Conservation (phyloP, 805 yeast species). For the Saccharomycopsis capsularis region DNA sequence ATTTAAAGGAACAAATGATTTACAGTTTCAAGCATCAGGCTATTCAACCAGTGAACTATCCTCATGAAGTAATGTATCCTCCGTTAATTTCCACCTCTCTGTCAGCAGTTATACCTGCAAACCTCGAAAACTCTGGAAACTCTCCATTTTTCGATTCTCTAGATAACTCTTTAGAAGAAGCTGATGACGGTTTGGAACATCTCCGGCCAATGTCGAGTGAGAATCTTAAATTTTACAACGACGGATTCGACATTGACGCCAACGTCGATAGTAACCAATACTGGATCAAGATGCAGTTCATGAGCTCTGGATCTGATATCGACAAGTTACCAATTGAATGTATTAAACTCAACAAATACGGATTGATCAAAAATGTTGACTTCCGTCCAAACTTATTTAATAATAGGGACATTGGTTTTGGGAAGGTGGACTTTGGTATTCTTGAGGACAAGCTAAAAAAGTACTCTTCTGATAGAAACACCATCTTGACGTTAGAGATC, state of each 20-base stretch:
- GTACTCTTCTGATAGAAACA: not conserved
- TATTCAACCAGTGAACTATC: conserved; percentile 12
- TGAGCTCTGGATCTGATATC: not conserved
- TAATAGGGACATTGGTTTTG: not conserved
- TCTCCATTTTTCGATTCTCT: no score
- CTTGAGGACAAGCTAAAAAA: not conserved
- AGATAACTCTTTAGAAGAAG: no score
- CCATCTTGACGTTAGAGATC: not conserved
- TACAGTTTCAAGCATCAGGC: not conserved
- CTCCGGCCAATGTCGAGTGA: not conserved
- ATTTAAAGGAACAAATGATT: conserved; percentile 9
- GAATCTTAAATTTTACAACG: conserved; percentile 1
- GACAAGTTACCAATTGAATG: conserved; percentile 6
- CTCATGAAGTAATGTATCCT: no score
- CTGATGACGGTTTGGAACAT: not conserved
- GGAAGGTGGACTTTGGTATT: not conserved
- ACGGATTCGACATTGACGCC: not conserved
- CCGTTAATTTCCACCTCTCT: no score
- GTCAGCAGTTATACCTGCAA: no score
- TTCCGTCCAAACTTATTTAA: conserved; percentile 1
- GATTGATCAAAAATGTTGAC: conserved; percentile 5
- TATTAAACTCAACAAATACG: conserved; percentile 1
- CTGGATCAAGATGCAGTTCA: not conserved
- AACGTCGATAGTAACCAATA: conserved; percentile 2
- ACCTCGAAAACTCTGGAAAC: not conserved